Percentiles rank a stretch among this genome's conserved stretches.
These are phyloP conservation scores for Fusarium caatingaense DNA, from an alignment of 2,329 filamentous ascomycete genomes.

Conservation along the genomic window DNA sequence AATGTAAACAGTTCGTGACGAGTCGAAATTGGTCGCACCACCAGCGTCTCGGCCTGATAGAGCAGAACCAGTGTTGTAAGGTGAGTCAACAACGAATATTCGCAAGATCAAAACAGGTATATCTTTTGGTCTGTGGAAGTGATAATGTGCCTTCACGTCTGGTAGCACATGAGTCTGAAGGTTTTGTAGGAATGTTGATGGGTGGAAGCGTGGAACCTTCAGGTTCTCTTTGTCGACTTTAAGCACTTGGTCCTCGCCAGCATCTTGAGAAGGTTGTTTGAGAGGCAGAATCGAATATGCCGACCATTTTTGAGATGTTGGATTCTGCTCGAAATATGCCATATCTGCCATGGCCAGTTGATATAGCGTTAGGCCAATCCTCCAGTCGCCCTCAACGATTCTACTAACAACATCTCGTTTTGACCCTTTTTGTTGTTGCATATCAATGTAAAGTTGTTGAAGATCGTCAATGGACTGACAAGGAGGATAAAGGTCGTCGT, in stretches of 20 bases:
- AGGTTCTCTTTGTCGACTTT: constrained; percentile 60
- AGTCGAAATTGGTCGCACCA: constrained; percentile 64
- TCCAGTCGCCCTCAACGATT: constrained; percentile 76
- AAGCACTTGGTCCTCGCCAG: constrained; percentile 55
- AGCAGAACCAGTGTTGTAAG: constrained; percentile 74
- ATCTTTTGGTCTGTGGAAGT: constrained; percentile 76
- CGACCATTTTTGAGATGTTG: constrained; percentile 72
- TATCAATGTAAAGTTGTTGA: constrained; percentile 70
- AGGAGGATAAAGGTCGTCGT: constrained; percentile 75
- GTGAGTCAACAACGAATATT: constrained; percentile 82
- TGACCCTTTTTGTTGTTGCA: constrained; percentile 70
- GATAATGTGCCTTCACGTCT: constrained; percentile 85
- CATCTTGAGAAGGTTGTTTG: constrained; percentile 52
- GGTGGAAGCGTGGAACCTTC: constrained; percentile 77
- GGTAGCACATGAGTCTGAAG: constrained; percentile 80
- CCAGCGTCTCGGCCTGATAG: constrained; percentile 51
- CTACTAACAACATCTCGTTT: constrained; percentile 72
- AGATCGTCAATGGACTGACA: constrained; percentile 73
- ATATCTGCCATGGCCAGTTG: constrained; percentile 77
- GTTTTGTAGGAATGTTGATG: constrained; percentile 80
- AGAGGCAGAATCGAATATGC: constrained; percentile 69
- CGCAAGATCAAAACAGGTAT: constrained; percentile 80
- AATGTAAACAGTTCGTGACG: constrained; percentile 79
- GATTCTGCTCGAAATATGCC: constrained; percentile 74
- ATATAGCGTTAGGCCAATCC: constrained; percentile 71